Evolutionary conservation across 2,329 filamentous ascomycete species (phyloP), one percentile per base, ranked within the genome.

Genomic region (Hypoxylon sp.): DNA sequence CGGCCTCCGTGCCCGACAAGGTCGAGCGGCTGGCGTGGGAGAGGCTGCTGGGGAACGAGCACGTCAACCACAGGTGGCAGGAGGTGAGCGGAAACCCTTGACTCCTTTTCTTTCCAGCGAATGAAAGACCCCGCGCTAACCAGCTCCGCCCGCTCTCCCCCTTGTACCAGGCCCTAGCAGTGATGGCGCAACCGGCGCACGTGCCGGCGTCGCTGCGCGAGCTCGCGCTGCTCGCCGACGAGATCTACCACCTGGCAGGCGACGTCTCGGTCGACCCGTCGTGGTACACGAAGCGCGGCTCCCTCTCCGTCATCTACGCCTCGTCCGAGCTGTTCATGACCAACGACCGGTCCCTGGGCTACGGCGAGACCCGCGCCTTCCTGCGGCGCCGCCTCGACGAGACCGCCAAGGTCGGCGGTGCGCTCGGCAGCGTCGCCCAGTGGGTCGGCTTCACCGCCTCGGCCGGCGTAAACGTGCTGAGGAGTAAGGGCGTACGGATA

Each of bases 251-350:
- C 70, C 84, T 97, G 3, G 86, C 94, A 0, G 91, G 92, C 47
- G 95, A 98, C 74, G 81, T 78, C 18, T 84, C 88, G 18, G 90
- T 97, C 58, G 93, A 98, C 74, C 84, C 86, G 3, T 88, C 87
- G 3, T 99, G 95, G 95, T 99, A 99, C 70, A 79, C 82, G 54
- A 86, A 86, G 71, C 82, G 84, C 45, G 83, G 78, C 3, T 80
- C 79, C 17, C 74, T 86, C 8, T 83, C 83, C 27, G 75, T 81
- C 65, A 79, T 84, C 37, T 87, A 86, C 67, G 91, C 91, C 48
- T 86, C 88, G 27, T 84, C 88, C 53, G 95, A 99, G 76, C 79
- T 97, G 4, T 96, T 93, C 77, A 97, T 98, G 92, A 97, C 92
- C 18, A 92, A 89, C 57, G 95, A 98, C 75, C 81, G 79, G 58